phyloP scores from a whole-genome alignment of 352 stramenopile species.

The Saprolegnia diclina region DNA sequence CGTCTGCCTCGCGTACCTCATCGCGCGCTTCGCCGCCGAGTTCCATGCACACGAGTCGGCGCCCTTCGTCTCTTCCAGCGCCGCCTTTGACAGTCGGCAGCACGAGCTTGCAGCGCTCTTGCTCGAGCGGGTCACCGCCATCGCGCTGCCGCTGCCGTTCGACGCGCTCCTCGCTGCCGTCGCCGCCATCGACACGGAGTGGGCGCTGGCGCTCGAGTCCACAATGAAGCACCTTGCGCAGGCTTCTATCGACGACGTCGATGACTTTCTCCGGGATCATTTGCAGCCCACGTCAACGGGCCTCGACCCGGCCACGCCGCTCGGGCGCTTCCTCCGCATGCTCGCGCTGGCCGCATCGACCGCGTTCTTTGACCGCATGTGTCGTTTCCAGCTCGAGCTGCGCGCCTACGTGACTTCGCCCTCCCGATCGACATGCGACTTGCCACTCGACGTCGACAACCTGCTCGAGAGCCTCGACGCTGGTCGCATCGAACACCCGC shows the following conservation, averaged over 20 bases:
- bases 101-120: constrained; percentile 15
- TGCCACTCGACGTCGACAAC: background rate
- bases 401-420: background rate
- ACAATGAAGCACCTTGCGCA: background rate
- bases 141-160: constrained; percentile 1
- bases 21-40: constrained; percentile 6
- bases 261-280: constrained; percentile 2
- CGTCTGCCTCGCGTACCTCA: constrained; percentile 22
- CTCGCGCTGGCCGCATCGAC: background rate
- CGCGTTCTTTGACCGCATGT: constrained; percentile 23
- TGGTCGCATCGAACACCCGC: background rate
- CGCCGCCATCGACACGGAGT: background rate
- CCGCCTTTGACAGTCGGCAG: background rate
- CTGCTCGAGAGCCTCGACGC: background rate
- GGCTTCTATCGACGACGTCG: constrained; percentile 5
- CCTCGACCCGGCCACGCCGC: constrained; percentile 2
- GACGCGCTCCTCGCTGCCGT: background rate
- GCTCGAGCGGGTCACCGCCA: constrained; percentile 2
- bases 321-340: constrained; percentile 26
- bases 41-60: background rate
- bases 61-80: background rate
- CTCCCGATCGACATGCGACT: background rate
- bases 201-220: background rate
- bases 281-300: background rate
- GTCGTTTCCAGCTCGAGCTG: constrained; percentile 3